Percentiles rank a stretch among this genome's conserved stretches.
phyloP scores from a whole-genome alignment of 805 yeast species.

The Myxozyma sirexii region DNA sequence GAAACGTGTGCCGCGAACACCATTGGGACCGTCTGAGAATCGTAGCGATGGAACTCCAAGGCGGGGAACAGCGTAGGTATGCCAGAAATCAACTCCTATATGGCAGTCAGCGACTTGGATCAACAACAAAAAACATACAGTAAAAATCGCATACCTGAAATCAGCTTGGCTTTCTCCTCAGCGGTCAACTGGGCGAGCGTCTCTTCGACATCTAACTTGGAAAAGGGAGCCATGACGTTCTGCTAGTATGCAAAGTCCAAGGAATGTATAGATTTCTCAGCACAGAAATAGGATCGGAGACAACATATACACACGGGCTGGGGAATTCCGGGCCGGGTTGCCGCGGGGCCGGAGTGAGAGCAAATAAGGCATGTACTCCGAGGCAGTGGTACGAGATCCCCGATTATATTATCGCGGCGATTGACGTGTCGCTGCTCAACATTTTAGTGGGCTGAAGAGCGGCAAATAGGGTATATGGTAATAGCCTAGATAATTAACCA shows the following conservation, averaged over 20 bases:
- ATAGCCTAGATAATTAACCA: too few species aligned
- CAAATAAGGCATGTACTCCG: too few species aligned
- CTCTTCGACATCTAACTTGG: constrained; percentile 21
- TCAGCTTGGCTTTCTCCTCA: constrained; percentile 40
- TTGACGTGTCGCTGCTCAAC: too few species aligned
- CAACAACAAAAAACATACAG: not conserved
- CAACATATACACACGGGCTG: too few species aligned
- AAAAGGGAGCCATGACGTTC: not conserved
- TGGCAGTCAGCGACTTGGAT: not conserved
- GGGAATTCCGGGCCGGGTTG: too few species aligned
- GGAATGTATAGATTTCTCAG: not conserved
- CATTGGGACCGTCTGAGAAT: constrained; percentile 65
- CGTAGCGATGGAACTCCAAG: constrained; percentile 53
- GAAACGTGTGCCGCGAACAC: constrained; percentile 61
- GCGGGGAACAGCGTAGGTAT: constrained; percentile 48
- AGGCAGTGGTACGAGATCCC: too few species aligned
- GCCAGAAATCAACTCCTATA: constrained; percentile 51
- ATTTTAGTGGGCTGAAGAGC: too few species aligned
- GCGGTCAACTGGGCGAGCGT: constrained; percentile 37
- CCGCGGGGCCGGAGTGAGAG: too few species aligned
- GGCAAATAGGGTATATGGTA: too few species aligned
- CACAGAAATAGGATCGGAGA: not conserved
- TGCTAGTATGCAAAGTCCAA: not conserved
- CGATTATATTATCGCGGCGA: too few species aligned
- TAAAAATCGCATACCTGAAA: constrained; percentile 42